A percentile compares a stretch with the other conserved stretches of the same genome.
Conservation (phyloP, 78 protist genomes). For the Mantamonas sphyraenae region DNA sequence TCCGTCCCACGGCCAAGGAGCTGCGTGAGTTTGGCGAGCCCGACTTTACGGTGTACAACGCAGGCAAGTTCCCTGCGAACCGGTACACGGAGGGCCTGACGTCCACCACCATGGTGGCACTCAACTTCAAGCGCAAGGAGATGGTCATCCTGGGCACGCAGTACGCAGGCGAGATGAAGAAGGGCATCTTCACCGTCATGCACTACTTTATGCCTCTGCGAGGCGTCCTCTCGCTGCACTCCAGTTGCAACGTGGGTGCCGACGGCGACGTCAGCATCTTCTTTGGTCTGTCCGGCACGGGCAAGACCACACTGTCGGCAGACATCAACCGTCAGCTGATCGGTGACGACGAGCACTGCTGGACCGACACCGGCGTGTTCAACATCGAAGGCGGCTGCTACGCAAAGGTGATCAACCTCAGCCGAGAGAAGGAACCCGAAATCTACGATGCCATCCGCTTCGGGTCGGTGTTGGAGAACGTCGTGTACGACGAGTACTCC, state of each 20-base stretch:
- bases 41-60: slow-evolving; percentile 82
- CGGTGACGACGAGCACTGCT: slow-evolving; percentile 97
- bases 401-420: slow-evolving; percentile 85
- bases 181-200: slow-evolving; percentile 88
- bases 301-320: slow-evolving; percentile 95
- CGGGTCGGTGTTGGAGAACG: slow-evolving; percentile 87
- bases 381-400: slow-evolving; percentile 97
- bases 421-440: slow-evolving; percentile 85
- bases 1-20: slow-evolving; percentile 72
- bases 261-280: slow-evolving; percentile 17
- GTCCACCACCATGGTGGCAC: slow-evolving; percentile 56
- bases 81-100: slow-evolving; percentile 71
- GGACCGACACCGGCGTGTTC: slow-evolving; percentile 86
- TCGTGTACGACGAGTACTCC: slow-evolving; percentile 49
- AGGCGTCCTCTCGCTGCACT: slow-evolving; percentile 82
- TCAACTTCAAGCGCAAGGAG: slow-evolving; percentile 50
- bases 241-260: slow-evolving; percentile 68
- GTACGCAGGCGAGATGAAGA: slow-evolving; percentile 94
- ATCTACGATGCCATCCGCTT: slow-evolving; percentile 82
- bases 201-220: slow-evolving; percentile 79
- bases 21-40: slow-evolving; percentile 68
- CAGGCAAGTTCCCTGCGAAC: slow-evolving; percentile 83
- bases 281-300: slow-evolving; percentile 74
- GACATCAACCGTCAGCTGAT: slow-evolving; percentile 82
- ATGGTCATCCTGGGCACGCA: slow-evolving; percentile 87